A percentile compares a stretch with the other conserved stretches of the same genome.
Evolutionary conservation across 345 rosid genomes (phyloP).

Genomic region (Aquilaria yunnanensis): DNA sequence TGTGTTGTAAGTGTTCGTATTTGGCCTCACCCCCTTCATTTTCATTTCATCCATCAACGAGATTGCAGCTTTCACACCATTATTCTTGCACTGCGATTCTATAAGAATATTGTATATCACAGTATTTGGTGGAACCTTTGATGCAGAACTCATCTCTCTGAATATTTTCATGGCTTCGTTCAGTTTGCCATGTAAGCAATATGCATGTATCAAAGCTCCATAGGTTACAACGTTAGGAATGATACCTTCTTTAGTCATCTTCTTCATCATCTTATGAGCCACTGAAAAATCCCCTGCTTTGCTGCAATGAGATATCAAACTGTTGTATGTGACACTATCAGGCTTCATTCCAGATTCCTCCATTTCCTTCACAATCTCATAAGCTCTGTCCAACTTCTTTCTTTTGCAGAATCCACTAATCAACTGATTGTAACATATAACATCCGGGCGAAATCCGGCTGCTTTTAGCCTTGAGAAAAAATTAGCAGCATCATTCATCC

Average conservation of each 20-base stretch:
- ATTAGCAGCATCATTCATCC: constrained; percentile 43
- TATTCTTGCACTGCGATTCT: constrained; percentile 43
- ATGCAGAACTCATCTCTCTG: constrained; percentile 32
- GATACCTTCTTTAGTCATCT: constrained; percentile 47
- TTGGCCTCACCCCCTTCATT: constrained; percentile 47
- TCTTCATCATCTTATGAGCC: constrained; percentile 35
- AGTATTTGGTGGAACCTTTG: constrained; percentile 52
- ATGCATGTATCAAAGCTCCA: constrained; percentile 55
- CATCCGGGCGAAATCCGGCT: constrained; percentile 52
- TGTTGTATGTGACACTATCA: constrained; percentile 56
- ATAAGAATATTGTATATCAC: constrained; percentile 70
- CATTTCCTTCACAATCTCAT: constrained; percentile 55
- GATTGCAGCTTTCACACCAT: constrained; percentile 34
- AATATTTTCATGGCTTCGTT: constrained; percentile 68
- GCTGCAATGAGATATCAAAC: constrained; percentile 46
- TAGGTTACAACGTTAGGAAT: constrained; percentile 53
- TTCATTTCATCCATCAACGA: constrained; percentile 62
- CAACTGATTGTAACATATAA: constrained; percentile 57
- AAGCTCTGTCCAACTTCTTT: constrained; percentile 46
- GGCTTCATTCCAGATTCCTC: constrained; percentile 47
- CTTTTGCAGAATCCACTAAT: constrained; percentile 52
- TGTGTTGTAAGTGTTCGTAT: constrained; percentile 59
- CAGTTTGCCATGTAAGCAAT: constrained; percentile 40
- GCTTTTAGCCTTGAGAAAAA: constrained; percentile 42
- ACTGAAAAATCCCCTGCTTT: constrained; percentile 32